phyloP scores from a whole-genome alignment of 495 filamentous ascomycete genomes.

The Lasiosphaeria ovina region DNA sequence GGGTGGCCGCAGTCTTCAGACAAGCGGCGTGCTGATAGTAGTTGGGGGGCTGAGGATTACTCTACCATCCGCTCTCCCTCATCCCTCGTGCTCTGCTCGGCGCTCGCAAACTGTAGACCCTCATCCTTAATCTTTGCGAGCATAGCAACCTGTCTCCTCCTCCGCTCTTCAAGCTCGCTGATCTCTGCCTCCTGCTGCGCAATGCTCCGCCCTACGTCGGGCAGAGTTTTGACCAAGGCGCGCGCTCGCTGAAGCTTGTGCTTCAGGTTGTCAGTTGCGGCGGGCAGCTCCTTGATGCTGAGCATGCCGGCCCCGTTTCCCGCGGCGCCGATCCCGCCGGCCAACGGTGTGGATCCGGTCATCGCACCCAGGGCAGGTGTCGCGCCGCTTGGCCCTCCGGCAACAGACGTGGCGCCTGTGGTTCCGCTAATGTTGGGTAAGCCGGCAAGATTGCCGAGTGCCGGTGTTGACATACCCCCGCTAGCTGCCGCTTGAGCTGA shows the following conservation, averaged over 20 bases:
- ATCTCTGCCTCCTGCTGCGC: constrained; percentile 83
- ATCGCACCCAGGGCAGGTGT: constrained; percentile 32
- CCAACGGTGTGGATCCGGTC: constrained; percentile 31
- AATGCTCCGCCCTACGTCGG: constrained; percentile 69
- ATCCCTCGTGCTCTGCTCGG: constrained; percentile 12
- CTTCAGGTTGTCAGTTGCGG: constrained; percentile 69
- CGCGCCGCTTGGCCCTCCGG: constrained; percentile 3
- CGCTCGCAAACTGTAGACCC: constrained; percentile 36
- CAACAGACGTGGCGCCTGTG: constrained; percentile 10
- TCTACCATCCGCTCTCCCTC: constrained; percentile 27
- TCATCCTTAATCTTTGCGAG: constrained; percentile 43
- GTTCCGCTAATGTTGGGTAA: constrained; percentile 20
- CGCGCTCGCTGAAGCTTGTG: constrained; percentile 79
- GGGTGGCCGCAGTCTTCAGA: too few relatives aligned
- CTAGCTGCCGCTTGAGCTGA: constrained; percentile 28
- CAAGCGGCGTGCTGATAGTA: neutral
- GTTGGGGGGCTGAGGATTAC: neutral
- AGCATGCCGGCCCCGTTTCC: constrained; percentile 38
- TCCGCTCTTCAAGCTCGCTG: constrained; percentile 64
- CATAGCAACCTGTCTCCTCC: constrained; percentile 58
- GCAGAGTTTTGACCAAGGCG: constrained; percentile 62
- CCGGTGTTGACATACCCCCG: constrained; percentile 7
- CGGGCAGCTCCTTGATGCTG: constrained; percentile 73
- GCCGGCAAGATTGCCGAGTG: constrained; percentile 14
- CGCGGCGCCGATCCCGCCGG: constrained; percentile 13